Base-by-base conservation (phyloP, 2,329 filamentous ascomycete species). In the Dothistroma pini region DNA sequence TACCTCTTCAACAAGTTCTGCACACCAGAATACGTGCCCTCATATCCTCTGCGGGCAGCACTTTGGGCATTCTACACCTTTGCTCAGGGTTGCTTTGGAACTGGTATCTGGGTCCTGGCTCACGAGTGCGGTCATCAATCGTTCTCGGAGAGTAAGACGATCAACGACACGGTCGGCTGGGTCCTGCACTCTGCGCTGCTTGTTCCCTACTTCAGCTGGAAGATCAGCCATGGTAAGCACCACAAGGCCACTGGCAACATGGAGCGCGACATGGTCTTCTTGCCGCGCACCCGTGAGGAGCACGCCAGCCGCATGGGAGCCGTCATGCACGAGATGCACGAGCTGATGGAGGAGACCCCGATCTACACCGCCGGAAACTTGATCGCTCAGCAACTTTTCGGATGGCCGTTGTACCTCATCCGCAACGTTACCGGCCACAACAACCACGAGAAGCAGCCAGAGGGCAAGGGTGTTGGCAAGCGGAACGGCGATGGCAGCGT, bases 121-220 rank as follows among this genome's bases (percentile, higher is more conserved):
- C 95, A 99, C 80, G 95, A 99, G 83, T 99, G 95, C 75, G 95
- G 95, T 68, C 95, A 99, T 80, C 90, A 95, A 77, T 89, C 95
- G 63, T 97, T 99, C 83, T 97, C 95, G 49, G 82, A 90, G n/a
- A 97, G 90, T 72, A 93, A 90, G 81, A 80, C 86, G 11, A 79
- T 97, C 75, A 97, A 97, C 81, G 92, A 97, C 78, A 86, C 90
- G 29, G 91, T 95, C 61, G 93, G 93, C 72, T 97, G 91, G 90
- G 77, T 96, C 75, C 86, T 91, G 70, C 93, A 97, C 81, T 96
- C 93, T 41, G 78, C 86, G 50, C 86, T 97, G 44, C 83, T 97
- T 59, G 93, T 99, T 54, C 95, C 95, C 22, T 99, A 97, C 82
- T 99, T 97, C 82, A 96, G 91, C 75, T 99, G 95, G 95, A 96